phyloP scores from a whole-genome alignment of 1,139 yeast genomes.

The Yamadazyma aaseri region DNA sequence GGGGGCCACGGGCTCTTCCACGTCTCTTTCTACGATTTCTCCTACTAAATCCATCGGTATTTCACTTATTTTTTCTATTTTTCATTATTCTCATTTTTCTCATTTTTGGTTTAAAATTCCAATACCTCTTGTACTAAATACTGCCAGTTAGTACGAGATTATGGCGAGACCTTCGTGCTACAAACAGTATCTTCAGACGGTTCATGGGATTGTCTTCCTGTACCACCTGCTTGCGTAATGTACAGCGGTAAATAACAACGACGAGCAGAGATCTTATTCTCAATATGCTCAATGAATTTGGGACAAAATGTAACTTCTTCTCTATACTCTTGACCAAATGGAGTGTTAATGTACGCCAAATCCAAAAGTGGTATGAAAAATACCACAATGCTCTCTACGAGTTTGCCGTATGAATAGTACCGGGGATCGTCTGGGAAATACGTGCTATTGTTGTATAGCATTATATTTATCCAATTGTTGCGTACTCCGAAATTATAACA shows the following conservation, averaged over 20 bases:
- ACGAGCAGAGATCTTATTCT: constrained; percentile 20
- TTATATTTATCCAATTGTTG: constrained; percentile 35
- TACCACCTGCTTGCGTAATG: too few species aligned
- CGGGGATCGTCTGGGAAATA: constrained; percentile 7
- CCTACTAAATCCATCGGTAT: constrained; percentile 70
- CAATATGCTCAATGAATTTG: constrained; percentile 18
- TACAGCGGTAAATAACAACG: constrained; percentile 25
- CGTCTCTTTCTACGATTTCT: constrained; percentile 72
- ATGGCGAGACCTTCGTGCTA: too few species aligned
- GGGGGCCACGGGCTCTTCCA: constrained; percentile 35
- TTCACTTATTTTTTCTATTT: too few species aligned
- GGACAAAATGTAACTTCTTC: constrained; percentile 17
- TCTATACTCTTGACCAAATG: constrained; percentile 1
- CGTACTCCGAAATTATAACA: constrained; percentile 31
- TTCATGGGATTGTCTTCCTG: too few species aligned
- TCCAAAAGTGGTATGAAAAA: constrained; percentile 33
- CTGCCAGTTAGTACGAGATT: too few species aligned
- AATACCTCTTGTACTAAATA: too few species aligned
- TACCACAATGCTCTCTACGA: constrained; percentile 21
- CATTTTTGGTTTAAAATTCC: too few species aligned
- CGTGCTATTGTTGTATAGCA: constrained; percentile 14
- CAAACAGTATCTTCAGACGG: too few species aligned
- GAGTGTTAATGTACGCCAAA: constrained; percentile 12
- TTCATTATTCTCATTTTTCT: too few species aligned
- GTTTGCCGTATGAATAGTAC: constrained; percentile 12